phyloP scores from a whole-genome alignment of 768 basidiomycete genomes.

The Amanita phalloides region DNA sequence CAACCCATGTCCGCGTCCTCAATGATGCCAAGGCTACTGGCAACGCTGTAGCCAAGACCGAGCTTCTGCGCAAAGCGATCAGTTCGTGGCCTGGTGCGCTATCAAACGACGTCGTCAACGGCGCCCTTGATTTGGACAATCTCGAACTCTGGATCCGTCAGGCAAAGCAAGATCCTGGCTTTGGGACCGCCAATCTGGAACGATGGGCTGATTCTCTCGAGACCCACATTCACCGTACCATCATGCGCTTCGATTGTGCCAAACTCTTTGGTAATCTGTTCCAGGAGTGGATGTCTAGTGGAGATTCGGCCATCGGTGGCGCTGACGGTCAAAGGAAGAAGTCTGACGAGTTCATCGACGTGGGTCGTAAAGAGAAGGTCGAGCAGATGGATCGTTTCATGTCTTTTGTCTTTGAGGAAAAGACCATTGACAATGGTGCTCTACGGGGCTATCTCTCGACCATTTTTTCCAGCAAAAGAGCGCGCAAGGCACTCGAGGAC shows the following conservation, averaged over 20 bases:
- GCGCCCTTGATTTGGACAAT: conserved; percentile 18
- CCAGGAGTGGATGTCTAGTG: conserved; percentile 33
- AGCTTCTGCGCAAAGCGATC: conserved; percentile 22
- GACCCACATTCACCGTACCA: conserved; percentile 25
- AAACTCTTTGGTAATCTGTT: conserved; percentile 30
- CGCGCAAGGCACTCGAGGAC: conserved; percentile 16
- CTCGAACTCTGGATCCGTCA: conserved; percentile 28
- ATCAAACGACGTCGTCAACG: conserved; percentile 11
- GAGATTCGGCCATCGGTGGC: conserved; percentile 22
- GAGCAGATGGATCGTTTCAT: conserved; percentile 29
- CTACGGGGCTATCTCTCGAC: conserved; percentile 24
- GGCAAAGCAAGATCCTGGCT: conserved; percentile 29
- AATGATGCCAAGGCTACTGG: conserved; percentile 14
- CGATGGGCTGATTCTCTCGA: conserved; percentile 29
- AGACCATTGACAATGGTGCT: conserved; percentile 19
- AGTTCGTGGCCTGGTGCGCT: conserved; percentile 26
- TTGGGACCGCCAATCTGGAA: conserved; percentile 21
- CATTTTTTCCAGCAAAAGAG: conserved; percentile 25
- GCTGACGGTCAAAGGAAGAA: conserved; percentile 6
- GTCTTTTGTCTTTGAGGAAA: conserved; percentile 29
- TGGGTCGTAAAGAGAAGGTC: conserved; percentile 29
- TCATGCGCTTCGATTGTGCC: conserved; percentile 27
- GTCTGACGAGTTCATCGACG: conserved; percentile 15
- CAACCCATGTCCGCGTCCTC: conserved; percentile 17
- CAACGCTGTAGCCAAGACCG: conserved; percentile 19